These are phyloP conservation scores for Rosa persica DNA, from an alignment of 306 rosid genomes.

Conservation along the genomic window DNA sequence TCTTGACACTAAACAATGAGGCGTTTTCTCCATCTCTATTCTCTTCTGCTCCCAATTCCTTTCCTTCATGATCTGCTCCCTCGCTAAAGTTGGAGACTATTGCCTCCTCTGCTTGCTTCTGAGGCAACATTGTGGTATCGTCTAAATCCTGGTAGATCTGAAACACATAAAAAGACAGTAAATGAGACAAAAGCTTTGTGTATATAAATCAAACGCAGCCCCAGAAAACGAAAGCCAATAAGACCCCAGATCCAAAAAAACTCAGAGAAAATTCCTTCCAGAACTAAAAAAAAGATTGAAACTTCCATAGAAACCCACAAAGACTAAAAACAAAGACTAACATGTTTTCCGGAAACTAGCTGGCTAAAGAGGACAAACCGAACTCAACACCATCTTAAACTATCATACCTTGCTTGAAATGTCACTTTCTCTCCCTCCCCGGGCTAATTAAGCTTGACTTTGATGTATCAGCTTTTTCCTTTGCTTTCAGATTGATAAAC, in stretches of 20 bases:
- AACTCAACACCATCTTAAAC: slow-evolving; percentile 26
- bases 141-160: slow-evolving; percentile 58
- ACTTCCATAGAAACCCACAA: slow-evolving; percentile 18
- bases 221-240: slow-evolving; percentile 64
- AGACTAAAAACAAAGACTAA: neutral
- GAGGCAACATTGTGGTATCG: slow-evolving; percentile 66
- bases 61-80: slow-evolving; percentile 45
- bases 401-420: slow-evolving; percentile 40
- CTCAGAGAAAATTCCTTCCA: slow-evolving; percentile 24
- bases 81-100: slow-evolving; percentile 69
- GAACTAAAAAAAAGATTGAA: neutral
- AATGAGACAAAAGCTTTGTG: slow-evolving; percentile 45
- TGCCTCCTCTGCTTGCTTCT: slow-evolving; percentile 89
- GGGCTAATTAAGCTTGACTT: slow-evolving; percentile 18
- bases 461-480: slow-evolving; percentile 11
- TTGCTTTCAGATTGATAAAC: slow-evolving; percentile 1
- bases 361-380: slow-evolving; percentile 15
- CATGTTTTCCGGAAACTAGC: slow-evolving; percentile 18
- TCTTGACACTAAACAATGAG: slow-evolving; percentile 57
- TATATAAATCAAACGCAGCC: slow-evolving; percentile 31
- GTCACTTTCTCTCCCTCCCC: slow-evolving; percentile 49
- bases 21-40: slow-evolving; percentile 36
- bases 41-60: slow-evolving; percentile 30
- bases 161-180: slow-evolving; percentile 40
- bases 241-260: slow-evolving; percentile 42